A percentile compares a stretch with the other conserved stretches of the same genome.
These are phyloP conservation scores for Alternaria sp. DNA, from an alignment of 2,329 filamentous ascomycete genomes.

Conservation along the genomic window DNA sequence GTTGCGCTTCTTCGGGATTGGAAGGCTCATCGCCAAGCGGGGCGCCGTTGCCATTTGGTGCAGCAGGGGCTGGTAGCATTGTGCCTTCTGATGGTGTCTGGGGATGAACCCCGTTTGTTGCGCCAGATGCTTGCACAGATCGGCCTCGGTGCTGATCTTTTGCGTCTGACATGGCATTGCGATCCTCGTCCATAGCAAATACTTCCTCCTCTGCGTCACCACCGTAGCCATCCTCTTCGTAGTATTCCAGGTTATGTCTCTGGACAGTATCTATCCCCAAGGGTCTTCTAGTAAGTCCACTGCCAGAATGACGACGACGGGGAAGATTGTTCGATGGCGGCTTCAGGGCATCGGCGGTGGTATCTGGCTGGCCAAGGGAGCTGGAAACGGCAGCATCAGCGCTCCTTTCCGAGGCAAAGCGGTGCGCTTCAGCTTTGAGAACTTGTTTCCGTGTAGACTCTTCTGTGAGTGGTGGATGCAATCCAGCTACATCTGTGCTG, in stretches of 20 bases:
- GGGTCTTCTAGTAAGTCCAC: constrained; percentile 75
- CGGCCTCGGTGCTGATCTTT: constrained; percentile 10
- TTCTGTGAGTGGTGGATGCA: constrained; percentile 33
- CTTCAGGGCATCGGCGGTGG: constrained; percentile 32
- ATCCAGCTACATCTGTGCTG: constrained; percentile 45
- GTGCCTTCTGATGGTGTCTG: constrained; percentile 22
- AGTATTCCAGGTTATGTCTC: constrained; percentile 83
- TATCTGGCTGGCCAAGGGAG: constrained; percentile 14
- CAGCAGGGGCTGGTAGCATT: constrained; percentile 44
- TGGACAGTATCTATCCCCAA: constrained; percentile 69
- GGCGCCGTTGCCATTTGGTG: constrained; percentile 18
- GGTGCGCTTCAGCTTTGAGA: constrained; percentile 50
- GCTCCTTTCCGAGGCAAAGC: constrained; percentile 33
- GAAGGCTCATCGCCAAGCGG: constrained; percentile 26
- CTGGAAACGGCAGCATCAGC: constrained; percentile 16
- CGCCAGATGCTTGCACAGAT: neutral
- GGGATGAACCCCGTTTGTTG: neutral
- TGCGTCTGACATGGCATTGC: constrained; percentile 15
- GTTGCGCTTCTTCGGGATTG: constrained; percentile 55
- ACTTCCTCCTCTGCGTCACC: constrained; percentile 76
- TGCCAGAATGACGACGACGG: constrained; percentile 82
- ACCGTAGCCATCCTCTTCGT: constrained; percentile 87
- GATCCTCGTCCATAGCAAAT: constrained; percentile 69
- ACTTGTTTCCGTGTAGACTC: constrained; percentile 52
- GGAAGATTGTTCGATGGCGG: constrained; percentile 37